phyloP scores from a whole-genome alignment of 495 filamentous ascomycete species.

The Evansstolkia leycettana region DNA sequence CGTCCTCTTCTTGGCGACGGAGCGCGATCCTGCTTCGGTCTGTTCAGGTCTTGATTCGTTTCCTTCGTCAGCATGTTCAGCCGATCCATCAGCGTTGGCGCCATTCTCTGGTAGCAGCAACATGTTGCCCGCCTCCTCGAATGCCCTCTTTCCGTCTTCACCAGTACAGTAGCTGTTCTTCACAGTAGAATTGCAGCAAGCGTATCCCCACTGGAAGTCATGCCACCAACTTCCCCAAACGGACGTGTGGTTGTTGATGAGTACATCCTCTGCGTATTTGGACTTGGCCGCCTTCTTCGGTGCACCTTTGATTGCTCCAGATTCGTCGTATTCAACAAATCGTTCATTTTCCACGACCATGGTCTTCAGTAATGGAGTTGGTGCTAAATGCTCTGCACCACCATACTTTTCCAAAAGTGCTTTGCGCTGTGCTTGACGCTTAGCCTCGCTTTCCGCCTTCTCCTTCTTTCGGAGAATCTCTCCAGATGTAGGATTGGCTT shows the following conservation, averaged over 20 bases:
- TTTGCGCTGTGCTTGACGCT: slow-evolving; percentile 54
- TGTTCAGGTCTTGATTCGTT: slow-evolving; percentile 14
- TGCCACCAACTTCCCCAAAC: slow-evolving; percentile 98
- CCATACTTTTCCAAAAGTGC: slow-evolving; percentile 78
- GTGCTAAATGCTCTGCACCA: slow-evolving; percentile 50
- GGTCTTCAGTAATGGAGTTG: slow-evolving; percentile 47
- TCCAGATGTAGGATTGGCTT: slow-evolving; percentile 92
- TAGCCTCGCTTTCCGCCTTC: slow-evolving; percentile 53
- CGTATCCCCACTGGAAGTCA: slow-evolving; percentile 93
- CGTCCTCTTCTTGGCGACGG: slow-evolving; percentile 51
- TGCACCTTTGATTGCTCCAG: slow-evolving; percentile 78
- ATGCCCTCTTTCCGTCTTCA: slow-evolving; percentile 64
- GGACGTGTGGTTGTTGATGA: slow-evolving; percentile 80
- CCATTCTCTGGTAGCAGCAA: slow-evolving; percentile 30
- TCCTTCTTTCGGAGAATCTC: slow-evolving; percentile 74
- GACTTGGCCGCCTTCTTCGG: slow-evolving; percentile 62
- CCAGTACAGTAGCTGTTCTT: slow-evolving; percentile 98
- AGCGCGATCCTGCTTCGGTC: slow-evolving; percentile 17
- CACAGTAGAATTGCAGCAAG: slow-evolving; percentile 83
- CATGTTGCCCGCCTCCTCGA: slow-evolving; percentile 52
- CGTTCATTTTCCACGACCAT: slow-evolving; percentile 68
- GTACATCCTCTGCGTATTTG: slow-evolving; percentile 82
- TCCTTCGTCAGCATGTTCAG: slow-evolving; percentile 7
- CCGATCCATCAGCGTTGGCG: slow-evolving; percentile 13
- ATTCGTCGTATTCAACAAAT: slow-evolving; percentile 94